phyloP scores from a whole-genome alignment of 257 asterid species.

The Nicotiana benthamiana region DNA sequence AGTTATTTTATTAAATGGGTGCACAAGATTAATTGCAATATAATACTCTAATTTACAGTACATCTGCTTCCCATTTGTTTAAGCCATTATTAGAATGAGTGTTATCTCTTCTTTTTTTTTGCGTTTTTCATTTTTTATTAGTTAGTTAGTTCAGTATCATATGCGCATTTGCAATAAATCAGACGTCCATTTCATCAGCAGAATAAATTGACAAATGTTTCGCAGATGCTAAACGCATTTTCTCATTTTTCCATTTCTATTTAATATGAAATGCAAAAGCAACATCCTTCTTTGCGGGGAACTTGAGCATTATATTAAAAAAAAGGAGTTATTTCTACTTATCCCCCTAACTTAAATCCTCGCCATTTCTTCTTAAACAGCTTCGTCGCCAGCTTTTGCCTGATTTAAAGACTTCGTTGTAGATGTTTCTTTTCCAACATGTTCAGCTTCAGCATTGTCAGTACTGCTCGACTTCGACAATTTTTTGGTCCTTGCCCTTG shows the following conservation, averaged over 20 bases:
- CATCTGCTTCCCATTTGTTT: background rate
- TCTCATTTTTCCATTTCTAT: background rate
- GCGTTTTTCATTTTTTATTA: background rate
- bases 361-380: background rate
- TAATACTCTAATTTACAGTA: background rate
- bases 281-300: background rate
- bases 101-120: background rate
- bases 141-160: too few relatives aligned
- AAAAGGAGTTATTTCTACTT: background rate
- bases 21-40: background rate
- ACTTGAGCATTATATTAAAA: background rate
- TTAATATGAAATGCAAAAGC: background rate
- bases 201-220: background rate
- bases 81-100: background rate
- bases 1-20: background rate
- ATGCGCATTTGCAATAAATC: background rate
- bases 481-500: constrained; percentile 27
- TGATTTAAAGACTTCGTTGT: background rate
- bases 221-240: background rate
- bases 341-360: background rate
- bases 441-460: background rate
- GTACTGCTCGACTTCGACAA: background rate
- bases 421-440: background rate
- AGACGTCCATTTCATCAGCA: background rate
- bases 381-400: background rate